phyloP scores from a whole-genome alignment of 1,284 basidiomycete genomes.

The Fistulinella cinereoalba region DNA sequence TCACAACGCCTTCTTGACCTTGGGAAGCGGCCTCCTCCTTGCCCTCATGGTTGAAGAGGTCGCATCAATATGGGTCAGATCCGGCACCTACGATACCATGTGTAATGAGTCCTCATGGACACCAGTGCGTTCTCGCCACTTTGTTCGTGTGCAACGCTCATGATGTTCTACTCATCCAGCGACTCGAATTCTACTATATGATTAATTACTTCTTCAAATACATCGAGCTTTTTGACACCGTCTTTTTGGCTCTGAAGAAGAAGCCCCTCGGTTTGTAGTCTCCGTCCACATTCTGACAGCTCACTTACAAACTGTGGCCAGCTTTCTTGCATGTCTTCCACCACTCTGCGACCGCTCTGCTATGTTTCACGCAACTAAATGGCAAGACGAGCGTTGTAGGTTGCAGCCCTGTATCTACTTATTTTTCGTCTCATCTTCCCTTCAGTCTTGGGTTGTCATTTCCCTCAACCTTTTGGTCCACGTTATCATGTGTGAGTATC shows the following conservation, averaged over 20 bases:
- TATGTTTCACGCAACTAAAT: constrained; percentile 94
- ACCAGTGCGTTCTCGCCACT: constrained; percentile 50
- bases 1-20: constrained; percentile 88
- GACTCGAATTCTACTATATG: constrained; percentile 92
- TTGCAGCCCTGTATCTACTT: constrained; percentile 5
- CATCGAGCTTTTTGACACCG: constrained; percentile 90
- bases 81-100: constrained; percentile 75
- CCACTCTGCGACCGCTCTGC: constrained; percentile 95
- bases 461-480: constrained; percentile 91
- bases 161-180: constrained; percentile 41
- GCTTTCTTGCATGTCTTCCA: constrained; percentile 98
- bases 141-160: constrained; percentile 4
- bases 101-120: constrained; percentile 84
- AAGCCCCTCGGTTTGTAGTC: constrained; percentile 80
- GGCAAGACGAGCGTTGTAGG: constrained; percentile 87
- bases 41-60: constrained; percentile 90
- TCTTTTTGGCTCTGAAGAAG: constrained; percentile 98
- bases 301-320: constrained; percentile 32
- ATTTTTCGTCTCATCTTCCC: constrained; percentile 8
- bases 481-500: constrained; percentile 91
- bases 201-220: constrained; percentile 99
- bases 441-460: constrained; percentile 95
- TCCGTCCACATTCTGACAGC: background rate
- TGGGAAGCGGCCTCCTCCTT: constrained; percentile 80
- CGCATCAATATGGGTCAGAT: constrained; percentile 68